Percentiles rank a stretch among this genome's conserved stretches.
phyloP scores from a whole-genome alignment of 352 stramenopile species.

The Thraustochytrium aureum region DNA sequence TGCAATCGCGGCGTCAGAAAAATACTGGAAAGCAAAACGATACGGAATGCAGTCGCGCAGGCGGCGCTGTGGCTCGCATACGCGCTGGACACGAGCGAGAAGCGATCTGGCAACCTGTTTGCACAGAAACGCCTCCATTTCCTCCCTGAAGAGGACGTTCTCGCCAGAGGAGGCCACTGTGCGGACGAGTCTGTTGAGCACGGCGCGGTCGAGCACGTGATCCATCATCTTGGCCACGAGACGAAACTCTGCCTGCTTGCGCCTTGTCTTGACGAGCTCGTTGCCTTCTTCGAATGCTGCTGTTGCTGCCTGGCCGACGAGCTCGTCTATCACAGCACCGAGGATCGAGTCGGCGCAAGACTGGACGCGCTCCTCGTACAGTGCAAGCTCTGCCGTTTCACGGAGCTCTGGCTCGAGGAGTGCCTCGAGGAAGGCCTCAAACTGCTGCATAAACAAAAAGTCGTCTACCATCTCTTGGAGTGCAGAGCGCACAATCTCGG shows the following conservation, averaged over 20 bases:
- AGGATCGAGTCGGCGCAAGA: neutral
- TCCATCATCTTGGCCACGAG: neutral
- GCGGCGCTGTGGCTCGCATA: too few species aligned
- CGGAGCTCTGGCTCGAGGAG: neutral
- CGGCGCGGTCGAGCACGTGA: neutral
- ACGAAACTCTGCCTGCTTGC: constrained; percentile 13
- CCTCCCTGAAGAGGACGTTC: constrained; percentile 21
- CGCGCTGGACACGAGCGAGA: too few species aligned
- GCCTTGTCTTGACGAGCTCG: neutral
- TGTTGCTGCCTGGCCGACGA: neutral
- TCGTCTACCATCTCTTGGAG: constrained; percentile 43
- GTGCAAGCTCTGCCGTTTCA: neutral
- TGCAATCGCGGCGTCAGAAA: too few species aligned
- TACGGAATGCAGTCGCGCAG: too few species aligned
- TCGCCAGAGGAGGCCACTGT: constrained; percentile 24
- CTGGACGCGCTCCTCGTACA: neutral
- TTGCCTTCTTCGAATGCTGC: neutral
- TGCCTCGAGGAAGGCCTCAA: constrained; percentile 19
- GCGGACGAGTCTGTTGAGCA: neutral
- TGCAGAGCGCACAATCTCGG: constrained; percentile 1
- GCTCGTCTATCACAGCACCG: neutral
- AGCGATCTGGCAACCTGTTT: too few species aligned
- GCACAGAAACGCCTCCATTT: constrained; percentile 14
- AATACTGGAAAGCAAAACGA: too few species aligned
- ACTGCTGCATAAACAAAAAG: constrained; percentile 49